A percentile compares a stretch with the other conserved stretches of the same genome.
phyloP scores from a whole-genome alignment of 2,329 filamentous ascomycete species.

The Dryadomyces quercus-mongolicae region DNA sequence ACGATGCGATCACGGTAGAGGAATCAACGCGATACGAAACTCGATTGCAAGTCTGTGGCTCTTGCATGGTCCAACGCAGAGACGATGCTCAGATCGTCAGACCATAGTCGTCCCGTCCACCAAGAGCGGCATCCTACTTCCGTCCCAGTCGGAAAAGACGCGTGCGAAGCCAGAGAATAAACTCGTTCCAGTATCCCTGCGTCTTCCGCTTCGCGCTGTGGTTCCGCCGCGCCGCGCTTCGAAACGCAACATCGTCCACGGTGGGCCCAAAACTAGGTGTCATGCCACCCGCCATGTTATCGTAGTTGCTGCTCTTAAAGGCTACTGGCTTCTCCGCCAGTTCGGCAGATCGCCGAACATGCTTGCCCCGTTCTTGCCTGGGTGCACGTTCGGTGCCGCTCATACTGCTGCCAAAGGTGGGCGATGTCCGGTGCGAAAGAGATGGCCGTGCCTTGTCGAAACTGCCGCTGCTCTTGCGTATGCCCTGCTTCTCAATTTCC shows the following conservation, averaged over 20 bases:
- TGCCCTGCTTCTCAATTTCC: conserved; percentile 30
- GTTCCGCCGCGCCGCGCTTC: conserved; percentile 25
- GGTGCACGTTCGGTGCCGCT: conserved; percentile 10
- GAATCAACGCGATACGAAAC: too few species aligned
- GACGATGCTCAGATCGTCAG: too few species aligned
- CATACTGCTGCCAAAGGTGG: conserved; percentile 6
- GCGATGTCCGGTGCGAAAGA: conserved; percentile 15
- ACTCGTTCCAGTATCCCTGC: conserved; percentile 48
- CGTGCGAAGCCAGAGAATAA: conserved; percentile 54
- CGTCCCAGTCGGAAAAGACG: conserved; percentile 25
- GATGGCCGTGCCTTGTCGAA: conserved; percentile 3
- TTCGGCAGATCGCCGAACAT: not conserved
- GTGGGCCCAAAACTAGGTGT: conserved; percentile 20
- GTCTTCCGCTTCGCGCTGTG: conserved; percentile 47
- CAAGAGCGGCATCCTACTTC: conserved; percentile 5
- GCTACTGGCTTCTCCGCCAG: conserved; percentile 26
- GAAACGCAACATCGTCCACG: conserved; percentile 32
- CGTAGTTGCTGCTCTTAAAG: conserved; percentile 35
- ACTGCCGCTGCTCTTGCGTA: conserved; percentile 24
- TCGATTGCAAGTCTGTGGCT: too few species aligned
- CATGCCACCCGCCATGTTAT: conserved; percentile 24
- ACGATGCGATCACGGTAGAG: not conserved
- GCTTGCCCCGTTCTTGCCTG: too few species aligned
- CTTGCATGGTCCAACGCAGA: too few species aligned
- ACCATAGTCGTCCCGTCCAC: not conserved